Base-by-base conservation (phyloP, 192 early-diverging fungal species). In the Coemansia sp. region DNA sequence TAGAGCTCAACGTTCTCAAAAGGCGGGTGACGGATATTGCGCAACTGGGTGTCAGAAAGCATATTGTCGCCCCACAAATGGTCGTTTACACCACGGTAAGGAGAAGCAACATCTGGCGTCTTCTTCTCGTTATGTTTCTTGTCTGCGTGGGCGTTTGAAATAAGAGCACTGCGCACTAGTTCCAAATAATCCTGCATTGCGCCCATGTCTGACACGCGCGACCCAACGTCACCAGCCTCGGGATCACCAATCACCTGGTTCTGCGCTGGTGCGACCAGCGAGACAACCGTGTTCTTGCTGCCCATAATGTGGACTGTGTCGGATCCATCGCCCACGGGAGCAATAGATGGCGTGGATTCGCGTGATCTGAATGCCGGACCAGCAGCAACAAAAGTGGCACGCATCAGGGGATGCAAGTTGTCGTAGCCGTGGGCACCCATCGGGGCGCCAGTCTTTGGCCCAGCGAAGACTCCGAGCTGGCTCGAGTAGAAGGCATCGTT, bases 401-500 rank as follows among this genome's bases (percentile, higher is more conserved):
- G 85, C 94, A 98, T 98, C 15, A 91, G 87, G 5, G 78, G 72
- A 40, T 87, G 68, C 66, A 83, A 42, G 76, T 90, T 85, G 67
- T 95, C 91, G 79, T 93, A 98, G 8, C 96, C 96, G 73, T 98
- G 96, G 32, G 86, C 82, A 16, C 94, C 95, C 36, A 72, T 69
- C 12, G 65, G 67, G 12, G 61, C 63, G 32, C 37, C 12, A 36
- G 40, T 45, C 41, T 46, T 22, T 12, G 16, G 21, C 41, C n/a
- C 22, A 2, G 19, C 3, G 15, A 7, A 18, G 0, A 16, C 0
- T 7, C 7, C 47, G 16, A 49, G 47, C 5, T 7, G 16, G 15
- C 21, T 26, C 9, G 57, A 4, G 57, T 59, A 59, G 40, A 39
- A 10, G 21, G 57, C 68, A 19, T 65, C 65, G 52, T 56, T 55